Conservation (phyloP, 495 filamentous ascomycete species). For the Echria macrotheca region DNA sequence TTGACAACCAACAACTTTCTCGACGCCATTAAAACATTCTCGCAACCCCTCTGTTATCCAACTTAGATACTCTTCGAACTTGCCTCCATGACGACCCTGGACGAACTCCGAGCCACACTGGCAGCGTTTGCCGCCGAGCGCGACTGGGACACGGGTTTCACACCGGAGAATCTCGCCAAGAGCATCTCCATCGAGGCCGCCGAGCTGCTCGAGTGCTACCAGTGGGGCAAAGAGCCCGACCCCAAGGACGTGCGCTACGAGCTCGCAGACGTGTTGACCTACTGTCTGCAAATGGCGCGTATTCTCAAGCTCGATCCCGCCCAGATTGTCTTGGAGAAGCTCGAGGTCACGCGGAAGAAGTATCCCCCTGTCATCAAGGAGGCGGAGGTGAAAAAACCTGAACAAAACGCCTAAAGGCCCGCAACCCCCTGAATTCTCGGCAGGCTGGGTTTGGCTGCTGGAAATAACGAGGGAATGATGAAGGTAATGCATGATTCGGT, state of each 20-base stretch:
- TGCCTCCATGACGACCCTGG: not conserved
- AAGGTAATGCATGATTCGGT: too few species aligned
- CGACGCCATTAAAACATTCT: not conserved
- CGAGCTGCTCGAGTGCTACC: constrained; percentile 13
- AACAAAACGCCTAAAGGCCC: not conserved
- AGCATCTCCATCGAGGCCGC: constrained; percentile 15
- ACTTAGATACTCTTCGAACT: not conserved
- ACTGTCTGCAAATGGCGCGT: constrained; percentile 8
- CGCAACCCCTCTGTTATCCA: not conserved
- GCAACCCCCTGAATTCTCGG: not conserved
- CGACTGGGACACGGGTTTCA: constrained; percentile 9
- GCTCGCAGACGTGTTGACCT: constrained; percentile 15
- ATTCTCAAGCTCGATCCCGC: constrained; percentile 1
- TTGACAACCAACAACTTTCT: not conserved
- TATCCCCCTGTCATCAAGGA: constrained; percentile 7
- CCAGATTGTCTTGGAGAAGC: constrained; percentile 12
- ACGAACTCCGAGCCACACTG: not conserved
- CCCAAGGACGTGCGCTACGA: constrained; percentile 8
- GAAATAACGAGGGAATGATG: too few species aligned
- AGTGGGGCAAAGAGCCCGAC: constrained; percentile 8
- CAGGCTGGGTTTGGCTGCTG: not conserved
- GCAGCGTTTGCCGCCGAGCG: constrained; percentile 11
- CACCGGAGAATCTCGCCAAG: constrained; percentile 13
- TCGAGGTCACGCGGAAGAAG: constrained; percentile 11
- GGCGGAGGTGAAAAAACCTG: not conserved